Evolutionary conservation across 2,329 filamentous ascomycete genomes (phyloP), one percentile per base, ranked within the genome.

Genomic region (Xylariaceae sp.): DNA sequence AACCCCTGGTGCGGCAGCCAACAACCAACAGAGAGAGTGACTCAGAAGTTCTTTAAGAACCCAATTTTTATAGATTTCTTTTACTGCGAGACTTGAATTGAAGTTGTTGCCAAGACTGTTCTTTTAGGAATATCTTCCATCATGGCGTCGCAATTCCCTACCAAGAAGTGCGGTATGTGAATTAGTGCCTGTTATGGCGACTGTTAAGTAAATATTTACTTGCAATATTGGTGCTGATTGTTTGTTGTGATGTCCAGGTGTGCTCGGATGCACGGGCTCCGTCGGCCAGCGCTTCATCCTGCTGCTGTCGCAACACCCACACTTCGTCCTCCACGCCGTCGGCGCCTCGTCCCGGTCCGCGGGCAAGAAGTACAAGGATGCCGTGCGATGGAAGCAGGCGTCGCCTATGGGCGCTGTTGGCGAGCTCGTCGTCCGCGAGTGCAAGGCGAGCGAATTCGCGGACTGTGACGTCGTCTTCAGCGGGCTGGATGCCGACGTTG

Each of bases 221-320:
- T 30, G 23, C 2, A 4, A 30, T 4, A 4, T 30, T 30, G 2
- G 5, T 30, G 23, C 23, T 30, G 23, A 30, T 30, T 30, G 23
- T 30, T 30, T 30, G 4, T 30, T 30, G 23, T 30, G 23, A 30
- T 30, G 23, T 37, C 10, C 50, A 68, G 84, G 84, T 73, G 91
- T 97, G 59, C 84, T 97, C 58, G 92, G 93, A 68, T 90, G 88
- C 76, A 97, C 93, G 37, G 94, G 94, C 72, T 95, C 92, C 41
- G 93, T 97, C 11, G 93, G 93, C 68, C 92, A 96, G 77, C 87
- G 94, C 70, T 97, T 97, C 75, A 94, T 97, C 73, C 87, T 97
- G 39, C 85, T 97, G 55, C 88, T 97, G 64, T 87, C 90, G 50
- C 83, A 91, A 57, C 93, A 97, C 77, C 92, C 93, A 13, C 84